phyloP scores from a whole-genome alignment of 2,329 filamentous ascomycete species.

The Diaporthe humulicola region DNA sequence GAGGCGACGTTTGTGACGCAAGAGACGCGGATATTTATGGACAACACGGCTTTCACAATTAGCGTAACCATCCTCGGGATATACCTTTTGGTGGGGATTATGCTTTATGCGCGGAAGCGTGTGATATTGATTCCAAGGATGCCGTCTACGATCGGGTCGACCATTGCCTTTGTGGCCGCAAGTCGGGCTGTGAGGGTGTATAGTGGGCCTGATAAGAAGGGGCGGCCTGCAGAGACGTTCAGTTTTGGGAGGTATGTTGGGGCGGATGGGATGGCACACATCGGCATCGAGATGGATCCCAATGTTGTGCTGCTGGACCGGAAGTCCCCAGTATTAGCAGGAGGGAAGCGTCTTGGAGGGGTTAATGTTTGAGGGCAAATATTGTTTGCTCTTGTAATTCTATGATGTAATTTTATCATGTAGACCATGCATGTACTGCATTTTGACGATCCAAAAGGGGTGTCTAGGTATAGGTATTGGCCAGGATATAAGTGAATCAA shows the following conservation, averaged over 20 bases:
- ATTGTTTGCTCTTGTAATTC: background rate
- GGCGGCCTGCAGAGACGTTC: constrained; percentile 46
- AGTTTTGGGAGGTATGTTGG: constrained; percentile 66
- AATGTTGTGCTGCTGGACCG: constrained; percentile 51
- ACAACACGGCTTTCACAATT: constrained; percentile 59
- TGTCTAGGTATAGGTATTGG: background rate
- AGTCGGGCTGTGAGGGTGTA: constrained; percentile 57
- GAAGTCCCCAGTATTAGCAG: background rate
- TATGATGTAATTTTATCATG: background rate
- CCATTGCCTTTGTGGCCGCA: constrained; percentile 61
- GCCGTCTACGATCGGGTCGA: constrained; percentile 63
- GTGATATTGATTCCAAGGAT: constrained; percentile 61
- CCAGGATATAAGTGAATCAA: background rate
- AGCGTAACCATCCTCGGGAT: constrained; percentile 56
- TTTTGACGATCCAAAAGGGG: background rate
- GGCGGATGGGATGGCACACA: constrained; percentile 58
- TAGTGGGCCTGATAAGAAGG: constrained; percentile 39
- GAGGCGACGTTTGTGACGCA: constrained; percentile 40
- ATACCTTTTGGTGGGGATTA: constrained; percentile 57
- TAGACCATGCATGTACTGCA: background rate
- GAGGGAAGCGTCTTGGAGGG: background rate
- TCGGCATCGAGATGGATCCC: constrained; percentile 65
- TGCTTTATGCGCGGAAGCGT: constrained; percentile 58
- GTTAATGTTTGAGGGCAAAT: too few species aligned
- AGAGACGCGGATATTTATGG: constrained; percentile 63